Evolutionary conservation across 2,329 filamentous ascomycete genomes (phyloP), one percentile per base, ranked within the genome.

Genomic region (Talaromyces verruculosus): DNA sequence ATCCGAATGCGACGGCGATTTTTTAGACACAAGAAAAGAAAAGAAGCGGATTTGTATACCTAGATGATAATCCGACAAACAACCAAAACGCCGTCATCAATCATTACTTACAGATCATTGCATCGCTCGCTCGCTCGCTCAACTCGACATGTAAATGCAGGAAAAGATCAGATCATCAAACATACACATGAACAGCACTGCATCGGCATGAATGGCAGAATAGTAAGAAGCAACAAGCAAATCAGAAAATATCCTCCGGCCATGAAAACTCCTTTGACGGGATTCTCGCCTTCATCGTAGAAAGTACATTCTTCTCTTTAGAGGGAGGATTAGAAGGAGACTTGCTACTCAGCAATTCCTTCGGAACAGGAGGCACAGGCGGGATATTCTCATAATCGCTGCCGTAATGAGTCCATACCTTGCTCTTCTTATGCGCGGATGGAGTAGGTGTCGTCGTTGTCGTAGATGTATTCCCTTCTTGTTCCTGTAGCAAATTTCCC

Each of bases 201-300:
- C n/a, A n/a, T n/a, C n/a, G n/a, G n/a, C n/a, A n/a, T n/a, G 28
- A 25, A 5, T 11, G 2, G 47, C 25, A 30, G 5, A n/a, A n/a
- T 28, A 30, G 15, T 10, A 53, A 47, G 6, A 37, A 57, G 35
- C n/a, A 51, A 41, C n/a, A 39, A 30, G 37, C 4, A 28, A 37
- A 37, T 77, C 68, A 82, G 65, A 82, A 81, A 8, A 80, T 74
- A 67, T 80, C 79, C 8, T 79, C 78, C 5, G 79, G 79, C 80
- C 80, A 82, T 25, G 76, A 72, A 64, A 80, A 82, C n/a, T 72
- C 69, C 49, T 62, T 61, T 47, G 75, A 70, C 17, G 66, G 67
- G 30, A 55, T 28, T 45, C 68, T 47, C 53, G 47, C 33, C 22
- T 51, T 62, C 33, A 61, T 60, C 7, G 57, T 33, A 22, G 57